Conservation (phyloP, 1,139 yeast genomes). For the Hemisphaericaspora xylanilytica region DNA sequence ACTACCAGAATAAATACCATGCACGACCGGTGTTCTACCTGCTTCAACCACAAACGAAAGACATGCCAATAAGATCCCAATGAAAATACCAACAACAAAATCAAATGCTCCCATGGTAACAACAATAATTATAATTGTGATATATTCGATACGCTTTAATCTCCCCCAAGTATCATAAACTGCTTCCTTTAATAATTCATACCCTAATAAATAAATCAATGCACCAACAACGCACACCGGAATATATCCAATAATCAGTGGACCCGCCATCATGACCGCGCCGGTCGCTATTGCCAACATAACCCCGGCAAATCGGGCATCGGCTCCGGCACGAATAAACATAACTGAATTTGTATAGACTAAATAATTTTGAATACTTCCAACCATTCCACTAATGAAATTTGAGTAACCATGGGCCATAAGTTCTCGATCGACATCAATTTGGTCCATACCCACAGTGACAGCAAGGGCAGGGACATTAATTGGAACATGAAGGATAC, state of each 20-base stretch:
- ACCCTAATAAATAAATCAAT: conserved; percentile 82
- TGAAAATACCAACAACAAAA: conserved; percentile 87
- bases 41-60: conserved; percentile 90
- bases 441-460: conserved; percentile 78
- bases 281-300: conserved; percentile 81
- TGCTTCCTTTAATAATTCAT: conserved; percentile 85
- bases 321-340: conserved; percentile 93
- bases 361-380: conserved; percentile 89
- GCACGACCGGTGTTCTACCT: conserved; percentile 77
- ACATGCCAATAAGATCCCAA: conserved; percentile 89
- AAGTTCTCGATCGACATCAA: conserved; percentile 88
- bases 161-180: conserved; percentile 80
- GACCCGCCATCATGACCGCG: conserved; percentile 81
- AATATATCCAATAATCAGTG: conserved; percentile 86
- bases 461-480: conserved; percentile 97
- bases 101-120: conserved; percentile 94
- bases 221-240: conserved; percentile 97
- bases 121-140: conserved; percentile 80
- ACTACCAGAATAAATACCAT: conserved; percentile 80
- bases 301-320: conserved; percentile 82
- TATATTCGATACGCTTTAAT: conserved; percentile 72
- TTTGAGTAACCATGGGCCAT: conserved; percentile 97
- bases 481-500: conserved; percentile 93
- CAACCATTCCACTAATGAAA: conserved; percentile 74
- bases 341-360: conserved; percentile 92